Conservation (phyloP, 352 stramenopile species). For the Phytophthora melonis region DNA sequence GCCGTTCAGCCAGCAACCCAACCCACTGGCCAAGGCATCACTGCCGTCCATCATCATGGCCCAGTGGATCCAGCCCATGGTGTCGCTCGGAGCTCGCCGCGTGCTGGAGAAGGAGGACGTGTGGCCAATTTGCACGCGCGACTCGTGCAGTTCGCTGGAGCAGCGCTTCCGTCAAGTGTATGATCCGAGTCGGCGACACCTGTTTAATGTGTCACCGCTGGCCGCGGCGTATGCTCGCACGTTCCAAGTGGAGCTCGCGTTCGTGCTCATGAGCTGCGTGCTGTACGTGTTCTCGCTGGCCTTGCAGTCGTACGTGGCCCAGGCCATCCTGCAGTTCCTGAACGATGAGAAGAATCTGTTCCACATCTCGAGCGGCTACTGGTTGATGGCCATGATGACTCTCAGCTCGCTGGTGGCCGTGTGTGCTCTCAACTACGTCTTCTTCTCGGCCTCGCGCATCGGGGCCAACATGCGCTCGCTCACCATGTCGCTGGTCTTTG, state of each 20-base stretch:
- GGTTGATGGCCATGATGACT: constrained; percentile 39
- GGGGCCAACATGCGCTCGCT: constrained; percentile 52
- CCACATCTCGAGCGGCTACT: constrained; percentile 39
- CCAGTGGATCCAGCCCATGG: constrained; percentile 44
- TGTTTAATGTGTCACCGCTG: constrained; percentile 31
- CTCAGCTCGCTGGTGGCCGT: constrained; percentile 36
- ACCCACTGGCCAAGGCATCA: constrained; percentile 48
- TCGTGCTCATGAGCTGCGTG: constrained; percentile 29
- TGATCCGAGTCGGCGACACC: constrained; percentile 14
- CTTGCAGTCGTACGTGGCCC: constrained; percentile 37
- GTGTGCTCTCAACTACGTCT: constrained; percentile 46
- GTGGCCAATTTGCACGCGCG: constrained; percentile 36
- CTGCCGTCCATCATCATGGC: constrained; percentile 32
- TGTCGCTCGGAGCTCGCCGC: constrained; percentile 37
- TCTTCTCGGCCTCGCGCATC: constrained; percentile 42
- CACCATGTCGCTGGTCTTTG: constrained; percentile 50
- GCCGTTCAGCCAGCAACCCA: constrained; percentile 30
- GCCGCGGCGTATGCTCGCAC: constrained; percentile 21
- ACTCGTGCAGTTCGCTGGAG: constrained; percentile 33
- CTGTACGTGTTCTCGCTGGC: constrained; percentile 41
- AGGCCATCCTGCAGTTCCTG: constrained; percentile 43
- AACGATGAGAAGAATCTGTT: constrained; percentile 42
- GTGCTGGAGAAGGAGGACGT: constrained; percentile 41
- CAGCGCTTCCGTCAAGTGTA: constrained; percentile 31
- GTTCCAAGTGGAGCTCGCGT: constrained; percentile 23